Evolutionary conservation across 768 basidiomycete genomes (phyloP), one percentile per base, ranked within the genome.

Genomic region (Porpolomopsis calyptriformis): DNA sequence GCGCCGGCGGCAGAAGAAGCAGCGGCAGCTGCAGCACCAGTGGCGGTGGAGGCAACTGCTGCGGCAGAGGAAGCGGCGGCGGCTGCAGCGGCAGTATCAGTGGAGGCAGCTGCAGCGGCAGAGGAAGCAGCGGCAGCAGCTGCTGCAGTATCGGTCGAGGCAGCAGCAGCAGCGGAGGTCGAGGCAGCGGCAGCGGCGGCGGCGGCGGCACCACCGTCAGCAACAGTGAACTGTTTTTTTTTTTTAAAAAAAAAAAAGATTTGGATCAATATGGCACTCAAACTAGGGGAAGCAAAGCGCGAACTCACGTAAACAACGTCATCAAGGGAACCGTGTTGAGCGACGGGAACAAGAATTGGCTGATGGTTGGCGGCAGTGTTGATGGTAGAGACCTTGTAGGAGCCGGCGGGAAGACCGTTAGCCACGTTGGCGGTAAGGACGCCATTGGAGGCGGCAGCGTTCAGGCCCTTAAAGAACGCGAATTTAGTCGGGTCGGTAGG

Each of bases 401-500:
- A 48, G 39, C 81, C 81, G 22, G 64, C 67, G 8, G 70, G 67
- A 5, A 83, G 67, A 39, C 81, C 81, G 23, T 64, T 70, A 1
- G 67, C 62, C 47, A 83, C 73, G 19, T 61, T 64, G 16, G 71
- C 65, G 31, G 67, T 60, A 4, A 80, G 63, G 8, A 67, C 35
- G 2, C 79, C 80, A 45, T 54, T 60, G 26, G 60, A 60, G 11
- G 75, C 68, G 1, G 66, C 64, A 8, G 48, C 54, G 56, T 76
- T 78, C 53, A 82, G 49, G 31, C 68, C 70, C 57, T 67, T 70
- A 70, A 82, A 83, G 62, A 76, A 82, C 9, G 70, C 71, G 47
- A 82, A 82, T 24, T 64, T 58, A 22, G 54, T 64, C 12, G 76
- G 71, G 58, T 81, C 60, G 11, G 66, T 68, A 1, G 74, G 67